phyloP scores from a whole-genome alignment of 306 rosid genomes.

The Citrullus mucosospermus region DNA sequence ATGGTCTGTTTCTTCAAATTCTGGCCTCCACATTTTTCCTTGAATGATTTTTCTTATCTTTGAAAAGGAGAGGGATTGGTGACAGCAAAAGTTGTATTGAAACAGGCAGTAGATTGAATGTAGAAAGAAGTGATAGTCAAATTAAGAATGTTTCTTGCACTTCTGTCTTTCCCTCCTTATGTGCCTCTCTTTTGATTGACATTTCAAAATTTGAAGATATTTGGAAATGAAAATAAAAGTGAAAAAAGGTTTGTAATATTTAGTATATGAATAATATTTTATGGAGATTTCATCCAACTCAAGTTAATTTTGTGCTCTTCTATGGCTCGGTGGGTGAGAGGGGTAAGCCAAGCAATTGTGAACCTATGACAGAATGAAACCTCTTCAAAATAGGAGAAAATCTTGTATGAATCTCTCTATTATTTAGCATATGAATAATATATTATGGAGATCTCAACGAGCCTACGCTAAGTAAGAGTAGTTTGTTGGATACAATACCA shows the following conservation, averaged over 20 bases:
- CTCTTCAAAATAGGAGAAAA: too few species aligned
- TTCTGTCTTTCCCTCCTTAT: background rate
- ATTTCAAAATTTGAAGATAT: background rate
- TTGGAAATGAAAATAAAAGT: background rate
- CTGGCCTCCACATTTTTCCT: background rate
- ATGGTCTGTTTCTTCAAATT: conserved; percentile 2
- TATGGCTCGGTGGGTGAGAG: too few species aligned
- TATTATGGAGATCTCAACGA: too few species aligned
- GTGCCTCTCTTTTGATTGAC: background rate
- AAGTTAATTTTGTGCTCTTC: too few species aligned
- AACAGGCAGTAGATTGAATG: background rate
- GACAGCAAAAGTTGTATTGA: background rate
- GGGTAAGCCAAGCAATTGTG: too few species aligned
- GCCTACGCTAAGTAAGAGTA: too few species aligned
- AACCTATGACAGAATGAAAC: too few species aligned
- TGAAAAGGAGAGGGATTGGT: background rate
- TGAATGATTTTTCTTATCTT: background rate
- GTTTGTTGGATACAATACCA: too few species aligned
- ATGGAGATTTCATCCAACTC: too few species aligned
- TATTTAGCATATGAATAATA: too few species aligned
- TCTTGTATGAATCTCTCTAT: too few species aligned
- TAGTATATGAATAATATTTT: too few species aligned
- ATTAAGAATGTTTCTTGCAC: background rate
- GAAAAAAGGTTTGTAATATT: background rate
- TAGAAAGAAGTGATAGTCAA: background rate